phyloP scores from a whole-genome alignment of 176 grass and related monocot genomes.

The Raddia guianensis region DNA sequence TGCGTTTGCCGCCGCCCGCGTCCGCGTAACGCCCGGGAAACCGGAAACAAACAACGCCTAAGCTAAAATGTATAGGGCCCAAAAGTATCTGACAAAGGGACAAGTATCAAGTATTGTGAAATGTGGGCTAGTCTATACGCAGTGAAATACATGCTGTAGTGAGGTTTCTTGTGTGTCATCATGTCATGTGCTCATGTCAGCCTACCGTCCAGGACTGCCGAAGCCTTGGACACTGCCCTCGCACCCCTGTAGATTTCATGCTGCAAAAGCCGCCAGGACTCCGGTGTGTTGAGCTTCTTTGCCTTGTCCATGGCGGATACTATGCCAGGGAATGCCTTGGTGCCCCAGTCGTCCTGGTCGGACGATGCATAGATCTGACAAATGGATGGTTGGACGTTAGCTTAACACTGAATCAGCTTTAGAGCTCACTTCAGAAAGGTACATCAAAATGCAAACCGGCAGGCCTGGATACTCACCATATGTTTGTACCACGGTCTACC shows the following conservation, averaged over 20 bases:
- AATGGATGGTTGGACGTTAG: neutral
- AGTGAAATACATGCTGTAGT: neutral
- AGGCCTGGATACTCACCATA: slow-evolving; percentile 53
- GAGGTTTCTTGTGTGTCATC: slow-evolving; percentile 44
- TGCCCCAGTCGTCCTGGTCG: slow-evolving; percentile 64
- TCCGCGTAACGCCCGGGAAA: too few species aligned
- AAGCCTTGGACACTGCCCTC: slow-evolving; percentile 75
- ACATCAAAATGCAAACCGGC: neutral
- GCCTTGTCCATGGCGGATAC: slow-evolving; percentile 64
- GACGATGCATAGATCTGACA: slow-evolving; percentile 79
- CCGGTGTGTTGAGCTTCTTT: slow-evolving; percentile 56
- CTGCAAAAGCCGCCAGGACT: slow-evolving; percentile 62
- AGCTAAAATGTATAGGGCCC: too few species aligned
- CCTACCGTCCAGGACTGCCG: slow-evolving; percentile 63
- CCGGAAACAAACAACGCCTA: too few species aligned
- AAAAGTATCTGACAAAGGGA: too few species aligned
- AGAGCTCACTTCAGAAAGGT: slow-evolving; percentile 18
- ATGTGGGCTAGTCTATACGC: neutral
- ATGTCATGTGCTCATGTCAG: slow-evolving; percentile 56
- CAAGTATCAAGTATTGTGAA: too few species aligned
- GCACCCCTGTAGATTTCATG: slow-evolving; percentile 86
- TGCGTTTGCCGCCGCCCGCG: too few species aligned
- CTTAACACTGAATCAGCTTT: neutral
- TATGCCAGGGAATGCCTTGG: slow-evolving; percentile 73
- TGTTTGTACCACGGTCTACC: slow-evolving; percentile 93